Evolutionary conservation across 2,329 filamentous ascomycete species (phyloP).

Genomic region (Cordyceps cateniannulata): DNA sequence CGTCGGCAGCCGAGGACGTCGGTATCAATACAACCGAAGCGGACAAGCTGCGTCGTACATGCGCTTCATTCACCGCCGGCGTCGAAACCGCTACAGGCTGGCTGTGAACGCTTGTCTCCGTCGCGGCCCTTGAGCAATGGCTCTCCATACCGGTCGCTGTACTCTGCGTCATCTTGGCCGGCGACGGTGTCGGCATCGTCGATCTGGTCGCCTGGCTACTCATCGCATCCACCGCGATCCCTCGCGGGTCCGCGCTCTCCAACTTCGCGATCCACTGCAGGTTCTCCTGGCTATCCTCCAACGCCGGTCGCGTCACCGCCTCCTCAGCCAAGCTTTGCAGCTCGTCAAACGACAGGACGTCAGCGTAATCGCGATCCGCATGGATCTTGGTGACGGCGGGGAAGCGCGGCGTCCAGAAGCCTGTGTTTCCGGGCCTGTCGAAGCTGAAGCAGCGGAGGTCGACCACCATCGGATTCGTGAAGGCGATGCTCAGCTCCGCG

Average conservation of each 20-base stretch:
- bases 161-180: constrained; percentile 21
- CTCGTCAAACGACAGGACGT: constrained; percentile 62
- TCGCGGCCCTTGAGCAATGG: background rate
- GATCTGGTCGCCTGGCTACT: constrained; percentile 39
- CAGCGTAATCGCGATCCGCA: constrained; percentile 62
- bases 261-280: constrained; percentile 54
- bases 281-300: constrained; percentile 55
- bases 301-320: constrained; percentile 41
- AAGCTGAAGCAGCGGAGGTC: constrained; percentile 78
- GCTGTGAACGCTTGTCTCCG: background rate
- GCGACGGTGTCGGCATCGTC: constrained; percentile 29
- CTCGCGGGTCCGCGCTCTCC: constrained; percentile 46
- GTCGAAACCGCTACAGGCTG: background rate
- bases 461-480: constrained; percentile 66
- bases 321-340: constrained; percentile 60
- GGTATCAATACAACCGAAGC: background rate
- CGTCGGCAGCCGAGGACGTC: background rate
- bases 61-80: background rate
- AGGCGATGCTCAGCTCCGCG: constrained; percentile 45
- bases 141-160: background rate
- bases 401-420: constrained; percentile 71
- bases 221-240: constrained; percentile 33
- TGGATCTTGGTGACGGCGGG: constrained; percentile 72
- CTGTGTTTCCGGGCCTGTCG: constrained; percentile 61
- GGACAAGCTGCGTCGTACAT: background rate